Evolutionary conservation across 2,329 filamentous ascomycete genomes (phyloP).

Genomic region (Ophiocordyceps unilateralis): DNA sequence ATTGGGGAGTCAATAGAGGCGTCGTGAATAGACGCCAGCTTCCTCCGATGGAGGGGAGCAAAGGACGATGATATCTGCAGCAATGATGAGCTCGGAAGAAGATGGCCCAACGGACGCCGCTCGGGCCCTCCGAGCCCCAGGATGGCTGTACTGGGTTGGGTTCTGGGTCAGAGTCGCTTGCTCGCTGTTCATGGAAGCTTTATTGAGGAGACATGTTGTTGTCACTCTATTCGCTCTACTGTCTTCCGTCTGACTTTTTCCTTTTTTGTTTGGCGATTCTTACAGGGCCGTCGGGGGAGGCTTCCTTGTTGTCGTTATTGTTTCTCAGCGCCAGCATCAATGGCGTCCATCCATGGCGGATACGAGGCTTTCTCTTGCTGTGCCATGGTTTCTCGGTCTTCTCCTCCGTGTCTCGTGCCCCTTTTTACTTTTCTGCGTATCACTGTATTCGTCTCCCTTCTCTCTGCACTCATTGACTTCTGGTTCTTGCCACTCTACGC

Average conservation of each 20-base stretch:
- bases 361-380: neutral
- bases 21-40: slow-evolving; percentile 12
- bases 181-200: neutral
- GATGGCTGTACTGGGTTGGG: neutral
- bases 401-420: neutral
- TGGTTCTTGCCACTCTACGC: too few species aligned
- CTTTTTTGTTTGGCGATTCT: neutral
- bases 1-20: slow-evolving; percentile 18
- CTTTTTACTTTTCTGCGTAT: neutral
- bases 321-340: neutral
- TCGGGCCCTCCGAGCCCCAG: neutral
- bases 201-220: neutral
- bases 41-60: neutral
- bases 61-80: neutral
- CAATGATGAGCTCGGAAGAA: neutral
- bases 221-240: neutral
- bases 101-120: neutral
- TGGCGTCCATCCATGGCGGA: neutral
- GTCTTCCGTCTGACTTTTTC: neutral
- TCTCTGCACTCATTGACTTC: neutral
- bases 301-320: neutral
- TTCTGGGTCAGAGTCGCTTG: neutral
- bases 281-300: too few species aligned
- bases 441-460: neutral
- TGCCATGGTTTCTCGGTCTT: neutral